Conservation (phyloP, 164 flowering plant genomes). For the Nymphaea colorata region DNA sequence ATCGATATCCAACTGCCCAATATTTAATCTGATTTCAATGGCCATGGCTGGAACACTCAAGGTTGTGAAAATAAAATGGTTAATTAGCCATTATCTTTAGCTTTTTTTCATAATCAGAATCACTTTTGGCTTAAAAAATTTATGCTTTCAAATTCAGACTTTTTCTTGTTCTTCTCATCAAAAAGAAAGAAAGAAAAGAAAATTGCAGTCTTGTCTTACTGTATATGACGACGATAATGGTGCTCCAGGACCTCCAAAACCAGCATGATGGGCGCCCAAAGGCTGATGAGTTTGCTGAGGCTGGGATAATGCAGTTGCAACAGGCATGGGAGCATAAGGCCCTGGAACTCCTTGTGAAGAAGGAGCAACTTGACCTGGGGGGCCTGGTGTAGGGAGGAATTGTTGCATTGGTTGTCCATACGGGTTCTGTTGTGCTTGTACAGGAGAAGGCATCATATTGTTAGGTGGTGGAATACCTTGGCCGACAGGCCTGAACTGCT, state of each 20-base stretch:
- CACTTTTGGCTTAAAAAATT: background rate
- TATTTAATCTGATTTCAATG: no score
- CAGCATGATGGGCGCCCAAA: constrained; percentile 28
- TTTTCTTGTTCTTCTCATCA: background rate
- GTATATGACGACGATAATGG: constrained; percentile 56
- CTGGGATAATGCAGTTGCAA: constrained; percentile 33
- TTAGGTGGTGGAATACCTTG: constrained; percentile 32
- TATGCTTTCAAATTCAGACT: no score
- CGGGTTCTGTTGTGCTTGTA: constrained; percentile 49
- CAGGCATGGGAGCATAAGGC: constrained; percentile 46
- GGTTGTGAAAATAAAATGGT: background rate
- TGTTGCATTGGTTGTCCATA: constrained; percentile 70
- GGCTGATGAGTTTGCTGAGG: constrained; percentile 37
- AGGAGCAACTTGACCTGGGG: constrained; percentile 42
- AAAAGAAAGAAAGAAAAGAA: background rate
- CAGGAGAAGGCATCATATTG: constrained; percentile 29
- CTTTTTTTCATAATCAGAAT: background rate
- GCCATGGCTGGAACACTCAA: no score
- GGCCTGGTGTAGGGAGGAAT: constrained; percentile 45
- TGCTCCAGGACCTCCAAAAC: constrained; percentile 43
- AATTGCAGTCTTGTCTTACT: constrained; percentile 25
- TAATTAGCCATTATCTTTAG: background rate
- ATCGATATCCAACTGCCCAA: no score
- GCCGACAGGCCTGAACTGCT: constrained; percentile 56
- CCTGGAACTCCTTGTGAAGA: constrained; percentile 45